A percentile compares a stretch with the other conserved stretches of the same genome.
Conservation (phyloP, 73 alveolate species). For the Paramecium biaurelia region DNA sequence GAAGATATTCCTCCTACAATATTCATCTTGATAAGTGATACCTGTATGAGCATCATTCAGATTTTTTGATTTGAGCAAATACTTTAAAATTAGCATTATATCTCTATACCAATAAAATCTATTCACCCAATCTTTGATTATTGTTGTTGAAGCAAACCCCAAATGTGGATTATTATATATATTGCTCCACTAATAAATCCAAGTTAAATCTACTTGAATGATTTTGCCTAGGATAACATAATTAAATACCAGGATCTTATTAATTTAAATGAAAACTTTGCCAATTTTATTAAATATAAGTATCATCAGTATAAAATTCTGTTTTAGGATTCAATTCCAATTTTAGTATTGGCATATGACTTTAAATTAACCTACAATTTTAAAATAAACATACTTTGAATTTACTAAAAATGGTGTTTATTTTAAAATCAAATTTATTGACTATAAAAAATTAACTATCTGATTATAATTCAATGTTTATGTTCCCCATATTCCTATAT, state of each 20-base stretch:
- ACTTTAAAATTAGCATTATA: not conserved
- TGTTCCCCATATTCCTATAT: not conserved
- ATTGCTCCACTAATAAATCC: not conserved
- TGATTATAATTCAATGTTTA: not conserved
- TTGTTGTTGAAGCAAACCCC: constrained; percentile 28
- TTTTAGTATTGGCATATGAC: constrained; percentile 20
- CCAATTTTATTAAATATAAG: not conserved
- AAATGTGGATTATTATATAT: not conserved
- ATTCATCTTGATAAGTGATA: not conserved
- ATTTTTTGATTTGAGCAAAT: constrained; percentile 10
- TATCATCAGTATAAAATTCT: not conserved
- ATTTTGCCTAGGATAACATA: not conserved
- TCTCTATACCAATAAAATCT: not conserved
- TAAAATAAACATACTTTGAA: not conserved
- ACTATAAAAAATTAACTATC: not conserved
- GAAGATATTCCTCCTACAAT: constrained; percentile 28
- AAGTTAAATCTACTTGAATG: constrained; percentile 11
- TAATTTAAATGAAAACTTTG: not conserved
- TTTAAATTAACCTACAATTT: not conserved
- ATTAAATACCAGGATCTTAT: not conserved
- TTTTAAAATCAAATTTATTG: not conserved
- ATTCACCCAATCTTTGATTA: not conserved
- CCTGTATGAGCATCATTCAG: constrained; percentile 38
- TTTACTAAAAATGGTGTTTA: not conserved
- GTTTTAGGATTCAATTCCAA: constrained; percentile 29